Evolutionary conservation across 2,329 filamentous ascomycete genomes (phyloP), one percentile per base, ranked within the genome.

Genomic region (Xylariaceae sp.): DNA sequence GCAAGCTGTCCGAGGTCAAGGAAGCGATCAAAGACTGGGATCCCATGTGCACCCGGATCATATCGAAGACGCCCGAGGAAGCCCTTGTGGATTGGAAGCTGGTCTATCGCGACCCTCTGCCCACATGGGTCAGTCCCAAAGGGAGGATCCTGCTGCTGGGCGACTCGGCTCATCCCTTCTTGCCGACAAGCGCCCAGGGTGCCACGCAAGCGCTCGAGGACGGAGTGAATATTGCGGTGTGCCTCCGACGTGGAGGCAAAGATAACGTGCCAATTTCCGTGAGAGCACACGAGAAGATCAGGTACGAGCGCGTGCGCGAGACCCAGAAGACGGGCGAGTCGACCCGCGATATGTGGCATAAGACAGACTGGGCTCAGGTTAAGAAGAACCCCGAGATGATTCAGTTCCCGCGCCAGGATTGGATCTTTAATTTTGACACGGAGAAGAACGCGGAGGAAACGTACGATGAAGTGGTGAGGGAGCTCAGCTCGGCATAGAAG

Each of bases 291-390:
- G 64, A 74, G 47, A 64, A 66, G 31, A 68, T 74, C 17, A 57
- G 71, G 49, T 74, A 72, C 43, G 70, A 73, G 2, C 68, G 73
- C 11, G 72, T 76, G 16, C 60, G 62, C 12, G 55, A 56, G 2
- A 67, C 71, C 7, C 72, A 76, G 57, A 74, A 74, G 56, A 75
- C 69, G 0, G 73, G 72, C 3, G 71, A 74, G 49, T 64, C 62
- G 4, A 73, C 72, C 0, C 64, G 72, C 19, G 71, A 76, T 46
- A 67, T 66, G 61, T 78, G 74, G 74, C 74, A 78, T 50, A 76
- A 73, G 56, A 72, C 72, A 4, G 71, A 74, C 49, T 78, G 70
- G 71, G 61, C 56, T 17, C 68, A 68, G 44, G 70, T 73, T 24
- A 68, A 66, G 42, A 57, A 71, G 45, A 65, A 74, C 35, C 71